Conservation (phyloP, 2,329 filamentous ascomycete genomes). For the Emmonsiellopsis sp. region DNA sequence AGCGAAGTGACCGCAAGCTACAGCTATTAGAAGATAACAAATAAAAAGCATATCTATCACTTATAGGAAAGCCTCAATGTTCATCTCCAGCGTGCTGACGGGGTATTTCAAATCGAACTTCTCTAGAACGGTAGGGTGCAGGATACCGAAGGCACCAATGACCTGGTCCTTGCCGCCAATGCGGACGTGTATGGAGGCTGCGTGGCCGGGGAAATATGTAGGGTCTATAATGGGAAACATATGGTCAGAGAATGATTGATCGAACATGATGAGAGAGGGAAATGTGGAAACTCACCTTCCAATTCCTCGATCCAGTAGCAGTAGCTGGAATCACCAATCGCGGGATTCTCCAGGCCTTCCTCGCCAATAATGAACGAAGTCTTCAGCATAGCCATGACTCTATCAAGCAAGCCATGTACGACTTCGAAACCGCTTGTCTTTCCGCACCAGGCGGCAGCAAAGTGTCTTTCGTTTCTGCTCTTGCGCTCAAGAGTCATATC, state of each 20-base stretch:
- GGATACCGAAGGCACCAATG: constrained; percentile 85
- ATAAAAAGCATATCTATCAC: not conserved
- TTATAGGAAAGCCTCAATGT: constrained; percentile 84
- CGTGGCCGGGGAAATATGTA: constrained; percentile 86
- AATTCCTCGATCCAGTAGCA: constrained; percentile 92
- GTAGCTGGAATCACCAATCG: constrained; percentile 59
- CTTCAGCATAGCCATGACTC: constrained; percentile 84
- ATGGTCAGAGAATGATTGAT: not conserved
- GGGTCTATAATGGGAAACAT: constrained; percentile 40
- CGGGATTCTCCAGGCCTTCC: constrained; percentile 54
- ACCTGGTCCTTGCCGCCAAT: constrained; percentile 62
- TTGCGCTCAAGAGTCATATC: constrained; percentile 72
- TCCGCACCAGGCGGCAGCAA: constrained; percentile 91
- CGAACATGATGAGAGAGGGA: not conserved
- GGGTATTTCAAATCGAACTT: constrained; percentile 91
- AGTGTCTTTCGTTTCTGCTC: constrained; percentile 86
- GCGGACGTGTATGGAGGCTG: constrained; percentile 72
- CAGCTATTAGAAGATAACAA: not conserved
- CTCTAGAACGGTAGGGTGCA: constrained; percentile 87
- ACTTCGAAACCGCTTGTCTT: constrained; percentile 92
- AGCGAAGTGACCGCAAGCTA: no score
- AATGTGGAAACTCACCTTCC: constrained; percentile 47
- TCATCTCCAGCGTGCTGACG: constrained; percentile 87
- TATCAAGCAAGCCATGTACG: constrained; percentile 87
- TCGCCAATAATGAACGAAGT: constrained; percentile 69